Evolutionary conservation across 2,329 filamentous ascomycete genomes (phyloP), one percentile per base, ranked within the genome.

Genomic region (Blumeria hordei): DNA sequence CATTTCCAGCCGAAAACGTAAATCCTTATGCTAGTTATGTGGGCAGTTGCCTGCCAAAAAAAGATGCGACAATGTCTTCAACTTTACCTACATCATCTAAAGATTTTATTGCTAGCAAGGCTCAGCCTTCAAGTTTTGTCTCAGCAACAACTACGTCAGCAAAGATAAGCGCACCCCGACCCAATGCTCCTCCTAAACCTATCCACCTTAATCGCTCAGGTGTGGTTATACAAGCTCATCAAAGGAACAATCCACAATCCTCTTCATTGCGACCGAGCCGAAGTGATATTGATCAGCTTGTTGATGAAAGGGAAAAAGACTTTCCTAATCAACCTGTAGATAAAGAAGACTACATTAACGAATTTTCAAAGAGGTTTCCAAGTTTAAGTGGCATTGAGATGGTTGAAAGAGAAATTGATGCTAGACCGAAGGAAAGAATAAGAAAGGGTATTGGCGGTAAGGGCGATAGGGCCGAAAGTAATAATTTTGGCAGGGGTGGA

Each of bases 281-380:
- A 51, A 16, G 18, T 34, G 11, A 35, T 8, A 45, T 45, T 45
- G 37, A 33, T 14, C 16, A 34, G 11, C 14, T 18, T 32, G 39
- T 5, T 10, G 28, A 35, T 32, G 37, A 44, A 32, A 45, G n/a
- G 14, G 37, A 33, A 21, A 41, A n/a, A 33, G 53, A 44, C 6
- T 28, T 5, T 11, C 63, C 77, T 56, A 73, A 76, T 45, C 79
- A 78, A 76, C 73, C 71, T 55, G 65, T 69, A 3, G 69, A 72
- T 59, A 77, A 72, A 64, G 78, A 80, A 49, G 84, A 88, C 60
- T 81, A 81, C 62, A 67, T 82, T 47, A 67, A 69, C 57, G 68
- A 85, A 64, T 95, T 96, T 66, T 82, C 81, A 58, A 88, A 88
- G 68, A 74, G 87, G 57, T 95, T 88, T 67, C 90, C 90, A 0